Evolutionary conservation across 176 grass and related monocot genomes (phyloP).

Genomic region (Metroxylon sagu): DNA sequence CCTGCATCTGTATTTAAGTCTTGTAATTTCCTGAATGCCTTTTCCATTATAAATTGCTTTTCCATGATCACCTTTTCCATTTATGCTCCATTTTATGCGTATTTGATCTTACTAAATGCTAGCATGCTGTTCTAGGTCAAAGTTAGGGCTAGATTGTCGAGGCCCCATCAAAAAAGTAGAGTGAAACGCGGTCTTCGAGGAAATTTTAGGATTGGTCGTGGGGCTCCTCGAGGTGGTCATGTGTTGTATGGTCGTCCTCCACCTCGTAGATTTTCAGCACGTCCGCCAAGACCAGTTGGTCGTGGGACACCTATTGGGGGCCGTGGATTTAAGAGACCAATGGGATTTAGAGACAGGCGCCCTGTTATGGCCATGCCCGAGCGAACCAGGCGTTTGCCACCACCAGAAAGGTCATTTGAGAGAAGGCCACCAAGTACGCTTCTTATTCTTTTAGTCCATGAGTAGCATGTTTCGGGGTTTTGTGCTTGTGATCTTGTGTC

Average conservation of each 20-base stretch:
- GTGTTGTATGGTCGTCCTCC: slow-evolving; percentile 39
- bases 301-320: slow-evolving; percentile 35
- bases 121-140: slow-evolving; percentile 42
- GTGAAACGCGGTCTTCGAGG: slow-evolving; percentile 59
- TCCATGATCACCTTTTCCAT: background rate
- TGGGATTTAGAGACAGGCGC: slow-evolving; percentile 57
- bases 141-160: slow-evolving; percentile 75
- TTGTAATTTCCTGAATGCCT: too few species aligned
- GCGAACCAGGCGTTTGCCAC: slow-evolving; percentile 57
- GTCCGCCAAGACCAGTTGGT: slow-evolving; percentile 25
- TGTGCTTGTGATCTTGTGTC: background rate
- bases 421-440: slow-evolving; percentile 50
- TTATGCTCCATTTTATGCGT: slow-evolving; percentile 7
- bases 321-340: slow-evolving; percentile 55
- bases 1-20: background rate
- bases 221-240: slow-evolving; percentile 35
- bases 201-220: slow-evolving; percentile 60
- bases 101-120: background rate
- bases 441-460: slow-evolving; percentile 1
- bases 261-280: slow-evolving; percentile 30
- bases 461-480: too few species aligned
- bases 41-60: too few species aligned
- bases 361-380: slow-evolving; percentile 47
- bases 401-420: slow-evolving; percentile 50
- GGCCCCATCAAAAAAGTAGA: slow-evolving; percentile 72